A percentile compares a stretch with the other conserved stretches of the same genome.
Conservation (phyloP, 2,329 filamentous ascomycete genomes). For the Epichloe typhina region DNA sequence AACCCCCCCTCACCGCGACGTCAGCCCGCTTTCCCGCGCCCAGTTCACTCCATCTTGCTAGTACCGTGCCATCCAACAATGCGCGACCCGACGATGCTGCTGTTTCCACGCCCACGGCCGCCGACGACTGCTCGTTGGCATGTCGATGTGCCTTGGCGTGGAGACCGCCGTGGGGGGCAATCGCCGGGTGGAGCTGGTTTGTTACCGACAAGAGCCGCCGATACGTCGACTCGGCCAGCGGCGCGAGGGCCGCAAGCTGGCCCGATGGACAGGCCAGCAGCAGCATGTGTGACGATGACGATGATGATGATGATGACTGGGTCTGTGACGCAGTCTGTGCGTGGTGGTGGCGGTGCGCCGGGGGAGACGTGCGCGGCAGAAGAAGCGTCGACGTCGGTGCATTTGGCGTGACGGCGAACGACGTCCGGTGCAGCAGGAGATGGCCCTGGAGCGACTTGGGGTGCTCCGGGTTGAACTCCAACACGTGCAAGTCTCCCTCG, state of each 20-base stretch:
- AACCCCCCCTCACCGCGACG: constrained; percentile 66
- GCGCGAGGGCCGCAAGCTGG: constrained; percentile 60
- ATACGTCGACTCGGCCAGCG: constrained; percentile 69
- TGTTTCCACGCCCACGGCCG: constrained; percentile 39
- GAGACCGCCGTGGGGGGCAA: constrained; percentile 64
- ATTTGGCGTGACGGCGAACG: constrained; percentile 75
- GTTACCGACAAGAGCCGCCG: constrained; percentile 71
- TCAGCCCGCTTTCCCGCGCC: constrained; percentile 58
- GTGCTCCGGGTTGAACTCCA: constrained; percentile 93
- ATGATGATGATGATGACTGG: constrained; percentile 16
- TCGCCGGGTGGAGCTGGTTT: constrained; percentile 61
- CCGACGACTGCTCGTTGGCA: constrained; percentile 25
- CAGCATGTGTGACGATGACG: constrained; percentile 31
- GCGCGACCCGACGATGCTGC: constrained; percentile 44
- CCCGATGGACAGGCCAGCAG: constrained; percentile 67
- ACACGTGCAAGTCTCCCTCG: constrained; percentile 72
- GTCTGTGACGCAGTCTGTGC: constrained; percentile 4
- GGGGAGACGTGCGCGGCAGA: constrained; percentile 47
- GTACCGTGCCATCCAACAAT: constrained; percentile 65
- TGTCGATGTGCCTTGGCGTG: constrained; percentile 71
- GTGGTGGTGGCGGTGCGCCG: constrained; percentile 21
- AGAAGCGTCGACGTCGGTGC: constrained; percentile 62
- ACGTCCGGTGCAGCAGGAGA: constrained; percentile 71
- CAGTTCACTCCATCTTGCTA: constrained; percentile 65
- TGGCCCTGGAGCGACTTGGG: constrained; percentile 86